phyloP scores from a whole-genome alignment of 305 asterid species.

The Fraxinus floribunda region DNA sequence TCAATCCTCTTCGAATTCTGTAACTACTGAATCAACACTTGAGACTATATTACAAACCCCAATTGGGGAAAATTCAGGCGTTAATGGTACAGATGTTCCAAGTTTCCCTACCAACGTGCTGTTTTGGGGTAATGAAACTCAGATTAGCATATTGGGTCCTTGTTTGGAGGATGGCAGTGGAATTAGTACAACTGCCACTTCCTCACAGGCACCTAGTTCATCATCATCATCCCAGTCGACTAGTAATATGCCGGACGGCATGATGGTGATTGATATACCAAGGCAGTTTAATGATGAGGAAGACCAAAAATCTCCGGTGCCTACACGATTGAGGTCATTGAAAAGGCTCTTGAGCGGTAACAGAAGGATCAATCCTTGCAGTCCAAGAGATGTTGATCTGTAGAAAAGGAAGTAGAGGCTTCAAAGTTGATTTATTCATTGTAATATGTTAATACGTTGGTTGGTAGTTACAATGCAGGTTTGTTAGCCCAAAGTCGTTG shows the following conservation, averaged over 20 bases:
- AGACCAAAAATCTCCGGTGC: conserved; percentile 50
- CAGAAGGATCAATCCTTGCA: conserved; percentile 51
- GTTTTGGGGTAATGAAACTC: conserved; percentile 75
- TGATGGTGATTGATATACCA: conserved; percentile 52
- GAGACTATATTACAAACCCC: conserved; percentile 29
- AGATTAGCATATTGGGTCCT: conserved; percentile 46
- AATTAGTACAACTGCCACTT: conserved; percentile 15
- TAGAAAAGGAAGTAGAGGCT: conserved; percentile 19
- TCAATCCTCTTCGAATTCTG: conserved; percentile 17
- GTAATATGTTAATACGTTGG: background rate
- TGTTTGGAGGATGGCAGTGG: conserved; percentile 42
- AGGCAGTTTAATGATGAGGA: conserved; percentile 50
- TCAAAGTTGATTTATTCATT: conserved; percentile 30
- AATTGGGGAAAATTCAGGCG: conserved; percentile 26
- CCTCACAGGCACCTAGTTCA: conserved; percentile 29
- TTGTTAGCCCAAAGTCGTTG: background rate
- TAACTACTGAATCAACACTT: conserved; percentile 20
- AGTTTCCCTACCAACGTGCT: conserved; percentile 78
- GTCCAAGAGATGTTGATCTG: conserved; percentile 45
- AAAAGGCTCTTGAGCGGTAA: conserved; percentile 78
- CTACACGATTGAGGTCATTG: conserved; percentile 66
- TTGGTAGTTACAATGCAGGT: background rate
- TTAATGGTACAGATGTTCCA: conserved; percentile 31
- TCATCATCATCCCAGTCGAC: conserved; percentile 30
- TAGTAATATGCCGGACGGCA: conserved; percentile 34